phyloP scores from a whole-genome alignment of 129 eudicot genomes.

The Oenanthe sinensis region DNA sequence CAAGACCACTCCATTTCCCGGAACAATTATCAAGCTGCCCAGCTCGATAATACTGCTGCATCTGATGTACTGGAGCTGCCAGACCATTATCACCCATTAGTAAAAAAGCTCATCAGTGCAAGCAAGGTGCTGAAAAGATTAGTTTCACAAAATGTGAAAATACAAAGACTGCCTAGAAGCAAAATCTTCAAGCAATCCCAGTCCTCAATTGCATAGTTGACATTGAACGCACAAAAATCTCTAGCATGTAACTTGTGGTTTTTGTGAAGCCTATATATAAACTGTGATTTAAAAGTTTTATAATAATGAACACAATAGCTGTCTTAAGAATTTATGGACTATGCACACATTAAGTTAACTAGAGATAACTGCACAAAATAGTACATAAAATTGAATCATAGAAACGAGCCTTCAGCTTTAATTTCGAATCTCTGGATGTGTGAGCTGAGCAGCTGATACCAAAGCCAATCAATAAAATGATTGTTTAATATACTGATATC shows the following conservation, averaged over 20 bases:
- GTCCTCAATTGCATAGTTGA: not conserved
- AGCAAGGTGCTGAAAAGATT: not conserved
- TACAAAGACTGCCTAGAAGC: not conserved
- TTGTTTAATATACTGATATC: not conserved
- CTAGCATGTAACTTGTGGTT: not conserved
- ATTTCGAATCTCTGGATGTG: not conserved
- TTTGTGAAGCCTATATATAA: not conserved
- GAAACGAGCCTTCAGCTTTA: not conserved
- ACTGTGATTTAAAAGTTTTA: not conserved
- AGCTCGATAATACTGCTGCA: slow-evolving; percentile 93
- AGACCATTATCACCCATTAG: slow-evolving; percentile 3
- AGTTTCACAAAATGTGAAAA: no score
- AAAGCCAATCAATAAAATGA: not conserved
- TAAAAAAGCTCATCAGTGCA: not conserved
- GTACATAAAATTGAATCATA: not conserved
- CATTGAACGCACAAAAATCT: not conserved
- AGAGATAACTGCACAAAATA: not conserved
- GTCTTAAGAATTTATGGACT: not conserved
- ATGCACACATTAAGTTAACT: not conserved
- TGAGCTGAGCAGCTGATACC: not conserved
- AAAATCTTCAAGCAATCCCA: not conserved
- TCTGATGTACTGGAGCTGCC: slow-evolving; percentile 96
- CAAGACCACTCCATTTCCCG: slow-evolving; percentile 59
- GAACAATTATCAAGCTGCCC: slow-evolving; percentile 82
- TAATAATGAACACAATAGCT: not conserved